phyloP scores from a whole-genome alignment of 2,329 filamentous ascomycete species.

The Chrysoporthe puriensis region DNA sequence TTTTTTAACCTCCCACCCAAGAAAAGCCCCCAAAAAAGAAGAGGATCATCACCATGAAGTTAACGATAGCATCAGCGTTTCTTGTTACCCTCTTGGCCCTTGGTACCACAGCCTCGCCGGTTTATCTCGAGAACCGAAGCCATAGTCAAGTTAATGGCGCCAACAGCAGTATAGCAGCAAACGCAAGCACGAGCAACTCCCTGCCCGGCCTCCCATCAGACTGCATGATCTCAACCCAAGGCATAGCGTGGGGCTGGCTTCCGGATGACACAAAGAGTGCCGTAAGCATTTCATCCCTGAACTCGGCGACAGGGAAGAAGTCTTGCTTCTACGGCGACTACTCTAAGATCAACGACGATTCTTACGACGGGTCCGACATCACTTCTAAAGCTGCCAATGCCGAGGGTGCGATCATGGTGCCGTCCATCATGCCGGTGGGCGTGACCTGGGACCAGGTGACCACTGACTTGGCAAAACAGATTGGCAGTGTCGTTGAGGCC shows the following conservation, averaged over 20 bases:
- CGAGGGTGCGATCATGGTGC: slow-evolving; percentile 31
- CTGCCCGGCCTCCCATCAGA: slow-evolving; percentile 7
- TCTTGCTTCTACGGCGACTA: slow-evolving; percentile 34
- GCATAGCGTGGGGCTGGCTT: slow-evolving; percentile 34
- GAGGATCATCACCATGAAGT: not conserved
- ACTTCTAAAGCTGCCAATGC: slow-evolving; percentile 27
- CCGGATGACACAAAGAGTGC: slow-evolving; percentile 30
- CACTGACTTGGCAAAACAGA: slow-evolving; percentile 21
- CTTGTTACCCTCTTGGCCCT: not conserved
- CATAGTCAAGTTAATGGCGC: not conserved
- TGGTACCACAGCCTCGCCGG: not conserved
- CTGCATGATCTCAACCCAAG: slow-evolving; percentile 22
- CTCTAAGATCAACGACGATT: slow-evolving; percentile 31
- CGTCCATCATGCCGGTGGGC: slow-evolving; percentile 34
- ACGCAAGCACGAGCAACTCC: slow-evolving; percentile 2
- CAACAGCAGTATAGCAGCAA: not conserved
- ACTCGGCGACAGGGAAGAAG: slow-evolving; percentile 23
- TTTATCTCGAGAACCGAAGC: not conserved
- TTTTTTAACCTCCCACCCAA: not conserved
- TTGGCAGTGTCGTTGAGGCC: slow-evolving; percentile 26
- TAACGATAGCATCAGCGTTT: not conserved
- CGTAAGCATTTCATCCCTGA: slow-evolving; percentile 28
- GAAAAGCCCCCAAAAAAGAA: not conserved
- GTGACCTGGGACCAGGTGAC: slow-evolving; percentile 28
- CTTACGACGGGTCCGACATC: slow-evolving; percentile 30